Base-by-base conservation (phyloP, 495 filamentous ascomycete genomes). In the Penicillium longicatenatum region DNA sequence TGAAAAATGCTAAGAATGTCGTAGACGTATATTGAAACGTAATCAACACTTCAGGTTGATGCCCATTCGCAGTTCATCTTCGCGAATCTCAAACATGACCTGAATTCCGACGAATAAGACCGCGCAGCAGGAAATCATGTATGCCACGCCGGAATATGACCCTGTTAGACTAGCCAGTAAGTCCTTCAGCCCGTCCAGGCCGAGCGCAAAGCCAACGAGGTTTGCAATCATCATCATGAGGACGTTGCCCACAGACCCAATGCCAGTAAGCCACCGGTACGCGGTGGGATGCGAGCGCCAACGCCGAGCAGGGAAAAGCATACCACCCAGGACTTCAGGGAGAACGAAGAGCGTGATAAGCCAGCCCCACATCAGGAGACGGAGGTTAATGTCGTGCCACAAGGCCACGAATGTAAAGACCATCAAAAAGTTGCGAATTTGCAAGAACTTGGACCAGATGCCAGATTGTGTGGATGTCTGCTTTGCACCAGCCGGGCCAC, bases 351-450 rank as follows among this genome's bases (percentile, higher is more conserved):
- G 72, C 4, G 93, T 91, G 43, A 98, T 83, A 49, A 99, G 77
- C 94, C 94, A 99, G 14, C 94, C 92, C 94, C 94, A 99, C 66
- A 94, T 87, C 14, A 99, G 82, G 22, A 99, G 81, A 44, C 87
- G 84, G n/a, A 97, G 82, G 65, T 93, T 86, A 69, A 99, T 95
- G 64, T 99, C 94, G 71, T 99, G 94, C 94, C 94, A 99, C 39
- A 99, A 78, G 6, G 95, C 94, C 29, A 99, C 94, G 60, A 99
- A 99, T 2, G 92, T 97, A 69, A 99, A 99, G 3, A 96, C 89
- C n/a, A 86, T 75, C 11, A 92, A 75, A 65, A 89, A 91, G 50
- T 93, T 96, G 33, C 86, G 69, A 37, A 87, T 72, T 4, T 68
- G 69, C 44, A 68, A 67, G 47, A 68, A 66, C 47, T 72, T 73